Evolutionary conservation across 1,284 basidiomycete species (phyloP).

Genomic region (Cutaneotrichosporon sp.): DNA sequence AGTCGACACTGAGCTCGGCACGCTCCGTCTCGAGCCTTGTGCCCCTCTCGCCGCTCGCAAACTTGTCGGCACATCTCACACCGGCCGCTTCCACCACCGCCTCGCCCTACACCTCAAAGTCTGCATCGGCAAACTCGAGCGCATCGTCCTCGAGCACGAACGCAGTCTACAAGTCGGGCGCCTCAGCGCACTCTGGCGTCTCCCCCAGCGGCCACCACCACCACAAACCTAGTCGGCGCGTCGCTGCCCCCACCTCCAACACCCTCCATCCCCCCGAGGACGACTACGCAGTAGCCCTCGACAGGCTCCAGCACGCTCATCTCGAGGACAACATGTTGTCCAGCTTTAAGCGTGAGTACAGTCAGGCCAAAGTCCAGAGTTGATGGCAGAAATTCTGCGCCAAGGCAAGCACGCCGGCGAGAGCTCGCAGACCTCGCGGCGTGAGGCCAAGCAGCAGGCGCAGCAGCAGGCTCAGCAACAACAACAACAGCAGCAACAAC

Average conservation of each 20-base stretch:
- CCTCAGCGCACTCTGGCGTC: neutral
- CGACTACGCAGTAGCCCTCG: constrained; percentile 25
- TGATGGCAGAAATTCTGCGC: constrained; percentile 66
- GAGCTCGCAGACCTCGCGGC: constrained; percentile 7
- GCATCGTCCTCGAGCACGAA: neutral
- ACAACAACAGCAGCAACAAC: no score
- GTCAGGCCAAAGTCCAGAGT: neutral
- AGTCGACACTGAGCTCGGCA: neutral
- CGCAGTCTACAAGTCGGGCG: neutral
- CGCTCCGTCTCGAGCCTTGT: constrained; percentile 6
- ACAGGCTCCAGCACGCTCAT: constrained; percentile 27
- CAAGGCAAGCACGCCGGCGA: constrained; percentile 65
- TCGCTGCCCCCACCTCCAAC: neutral
- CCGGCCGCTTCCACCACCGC: no score
- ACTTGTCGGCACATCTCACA: no score
- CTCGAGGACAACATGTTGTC: constrained; percentile 42
- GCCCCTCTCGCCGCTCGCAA: constrained; percentile 1
- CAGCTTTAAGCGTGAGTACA: constrained; percentile 44
- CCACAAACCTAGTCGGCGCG: neutral
- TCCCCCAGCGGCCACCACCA: neutral
- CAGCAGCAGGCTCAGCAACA: no score
- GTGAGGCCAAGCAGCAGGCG: constrained; percentile 3
- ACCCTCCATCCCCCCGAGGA: neutral
- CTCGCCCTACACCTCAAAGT: neutral
- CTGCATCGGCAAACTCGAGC: neutral